Base-by-base conservation (phyloP, 495 filamentous ascomycete genomes). In the Trichoderma orchidacearum region DNA sequence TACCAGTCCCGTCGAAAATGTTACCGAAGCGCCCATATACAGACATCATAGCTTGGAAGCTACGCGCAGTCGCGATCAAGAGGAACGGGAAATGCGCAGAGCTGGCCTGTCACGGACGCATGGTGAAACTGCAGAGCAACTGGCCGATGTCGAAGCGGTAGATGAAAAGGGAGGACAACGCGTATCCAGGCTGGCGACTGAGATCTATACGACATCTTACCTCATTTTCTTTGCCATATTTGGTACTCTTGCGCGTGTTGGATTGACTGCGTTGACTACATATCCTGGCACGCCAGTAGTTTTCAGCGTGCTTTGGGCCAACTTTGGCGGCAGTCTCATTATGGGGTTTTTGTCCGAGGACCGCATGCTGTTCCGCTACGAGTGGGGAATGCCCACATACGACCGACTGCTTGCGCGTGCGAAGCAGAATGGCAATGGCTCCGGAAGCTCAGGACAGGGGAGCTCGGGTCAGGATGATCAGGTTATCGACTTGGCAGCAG, bases 321-420 rank as follows among this genome's bases (percentile, higher is more conserved):
- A 98, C 62, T 85, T 96, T 58, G 79, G 71, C n/a, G 93, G 93
- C 9, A 84, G 83, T 56, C 61, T 95, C 0, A 56, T 96, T 48
- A 84, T 98, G 80, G 52, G 93, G 18, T 94, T 95, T 65, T 72
- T 98, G 13, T 68, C 79, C 21, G 87, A 96, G 71, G 90, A 95
- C 63, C 74, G 79, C 60, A 83, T 78, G 61, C 71, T 95, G 27
- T 95, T 95, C 69, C 76, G 77, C 56, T 72, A 80, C 58, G 81
- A 84, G 70, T 85, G 79, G 82, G 79, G 78, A 15, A 66, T 60
- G 41, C 62, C 66, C 5, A 58, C 61, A 21, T 62, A 68, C 36
- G 58, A 72, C 34, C 57, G 69, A 28, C 60, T 68, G 52, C 56
- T 62, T 13, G 61, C 69, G 27, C 67, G 60, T 25, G 62, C 59